Conservation (phyloP, 1,284 basidiomycete genomes). For the Wallemia hederae region DNA sequence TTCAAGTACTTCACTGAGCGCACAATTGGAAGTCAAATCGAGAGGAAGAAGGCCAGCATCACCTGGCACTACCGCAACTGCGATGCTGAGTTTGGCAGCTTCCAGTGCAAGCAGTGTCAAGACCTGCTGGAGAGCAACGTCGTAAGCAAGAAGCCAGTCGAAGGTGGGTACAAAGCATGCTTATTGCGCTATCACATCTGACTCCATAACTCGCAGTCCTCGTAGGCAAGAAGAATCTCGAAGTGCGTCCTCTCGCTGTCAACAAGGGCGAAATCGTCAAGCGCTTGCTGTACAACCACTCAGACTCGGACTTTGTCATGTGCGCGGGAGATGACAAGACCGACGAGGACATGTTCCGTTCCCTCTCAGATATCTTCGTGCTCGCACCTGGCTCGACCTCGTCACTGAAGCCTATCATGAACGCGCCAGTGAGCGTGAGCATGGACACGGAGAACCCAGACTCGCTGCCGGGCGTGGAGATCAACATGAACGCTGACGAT, state of each 20-base stretch:
- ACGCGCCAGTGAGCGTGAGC: conserved; percentile 42
- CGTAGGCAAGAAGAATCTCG: conserved; percentile 91
- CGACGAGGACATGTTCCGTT: conserved; percentile 90
- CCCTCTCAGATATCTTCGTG: conserved; percentile 27
- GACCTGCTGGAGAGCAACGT: conserved; percentile 80
- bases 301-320: conserved; percentile 80
- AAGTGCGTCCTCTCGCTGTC: conserved; percentile 74
- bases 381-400: conserved; percentile 23
- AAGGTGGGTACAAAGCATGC: no score
- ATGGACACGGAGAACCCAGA: conserved; percentile 19
- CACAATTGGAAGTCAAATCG: conserved; percentile 82
- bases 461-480: conserved; percentile 24
- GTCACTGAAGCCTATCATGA: conserved; percentile 21
- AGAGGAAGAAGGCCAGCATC: conserved; percentile 85
- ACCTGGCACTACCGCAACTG: conserved; percentile 90
- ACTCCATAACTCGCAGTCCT: conserved; percentile 25
- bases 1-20: conserved; percentile 91
- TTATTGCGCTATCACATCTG: not conserved
- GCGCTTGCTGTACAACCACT: conserved; percentile 64
- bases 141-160: conserved; percentile 59
- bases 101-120: conserved; percentile 88
- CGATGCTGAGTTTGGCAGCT: conserved; percentile 88
- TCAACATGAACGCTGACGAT: conserved; percentile 33
- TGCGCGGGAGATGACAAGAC: conserved; percentile 98
- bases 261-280: conserved; percentile 99